phyloP scores from a whole-genome alignment of 805 yeast genomes.

The Ogataea pignaliae region DNA sequence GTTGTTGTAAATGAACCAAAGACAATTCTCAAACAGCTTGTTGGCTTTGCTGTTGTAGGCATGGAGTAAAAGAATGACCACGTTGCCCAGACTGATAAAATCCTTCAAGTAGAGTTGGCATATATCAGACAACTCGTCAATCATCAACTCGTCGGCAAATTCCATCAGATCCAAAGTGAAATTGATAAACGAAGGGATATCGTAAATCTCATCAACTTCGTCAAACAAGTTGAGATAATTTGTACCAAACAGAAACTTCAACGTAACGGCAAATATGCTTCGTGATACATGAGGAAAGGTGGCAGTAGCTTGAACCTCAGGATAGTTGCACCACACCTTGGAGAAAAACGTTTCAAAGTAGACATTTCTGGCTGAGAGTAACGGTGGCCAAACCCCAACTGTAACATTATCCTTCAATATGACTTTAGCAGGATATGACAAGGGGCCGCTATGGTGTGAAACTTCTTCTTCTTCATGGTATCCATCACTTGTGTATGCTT shows the following conservation, averaged over 20 bases:
- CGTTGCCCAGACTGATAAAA: constrained; percentile 56
- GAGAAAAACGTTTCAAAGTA: constrained; percentile 60
- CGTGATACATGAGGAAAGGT: constrained; percentile 38
- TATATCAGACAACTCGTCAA: constrained; percentile 53
- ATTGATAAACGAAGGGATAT: constrained; percentile 42
- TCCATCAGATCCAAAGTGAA: constrained; percentile 54
- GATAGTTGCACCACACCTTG: constrained; percentile 42
- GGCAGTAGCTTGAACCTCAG: constrained; percentile 1
- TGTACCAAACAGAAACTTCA: constrained; percentile 56
- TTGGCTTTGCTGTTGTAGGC: constrained; percentile 48
- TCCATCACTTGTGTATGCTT: not conserved
- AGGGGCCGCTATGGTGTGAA: not conserved
- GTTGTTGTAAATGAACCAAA: constrained; percentile 66
- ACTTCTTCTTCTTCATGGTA: too few species aligned
- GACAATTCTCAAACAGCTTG: constrained; percentile 54
- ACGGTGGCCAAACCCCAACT: constrained; percentile 41
- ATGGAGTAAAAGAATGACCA: constrained; percentile 48
- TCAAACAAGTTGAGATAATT: constrained; percentile 39
- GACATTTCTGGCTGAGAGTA: constrained; percentile 54
- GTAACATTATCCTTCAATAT: constrained; percentile 41
- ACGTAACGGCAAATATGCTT: constrained; percentile 42
- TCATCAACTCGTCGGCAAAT: constrained; percentile 57
- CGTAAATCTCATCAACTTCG: constrained; percentile 18
- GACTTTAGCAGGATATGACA: constrained; percentile 39
- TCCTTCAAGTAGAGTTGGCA: constrained; percentile 60